Conservation (phyloP, 2,329 filamentous ascomycete species). For the Colletotrichum sidae region DNA sequence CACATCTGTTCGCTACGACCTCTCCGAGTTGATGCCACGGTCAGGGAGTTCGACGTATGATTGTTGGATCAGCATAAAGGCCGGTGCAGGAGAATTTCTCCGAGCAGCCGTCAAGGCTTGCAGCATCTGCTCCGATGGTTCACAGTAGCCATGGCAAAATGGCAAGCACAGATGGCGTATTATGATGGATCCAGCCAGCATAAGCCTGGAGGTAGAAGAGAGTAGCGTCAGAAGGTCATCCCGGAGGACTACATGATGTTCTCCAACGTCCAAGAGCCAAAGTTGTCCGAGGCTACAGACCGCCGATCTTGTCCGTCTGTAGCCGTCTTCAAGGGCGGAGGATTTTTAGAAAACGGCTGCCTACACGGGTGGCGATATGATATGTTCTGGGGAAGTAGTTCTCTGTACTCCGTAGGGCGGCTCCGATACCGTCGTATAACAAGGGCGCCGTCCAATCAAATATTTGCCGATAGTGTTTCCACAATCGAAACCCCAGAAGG, state of each 20-base stretch:
- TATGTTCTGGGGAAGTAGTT: not conserved
- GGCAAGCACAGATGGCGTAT: too few relatives aligned
- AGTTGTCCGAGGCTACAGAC: slow-evolving; percentile 3
- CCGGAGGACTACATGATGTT: too few relatives aligned
- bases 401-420: slow-evolving; percentile 7
- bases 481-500: slow-evolving; percentile 5
- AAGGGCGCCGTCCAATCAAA: slow-evolving; percentile 25
- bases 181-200: too few relatives aligned
- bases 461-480: slow-evolving; percentile 26
- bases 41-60: slow-evolving; percentile 22
- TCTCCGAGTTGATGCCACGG: slow-evolving; percentile 33
- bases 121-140: slow-evolving; percentile 28
- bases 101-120: slow-evolving; percentile 18
- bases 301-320: slow-evolving; percentile 19
- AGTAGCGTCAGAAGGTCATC: too few relatives aligned
- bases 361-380: not conserved
- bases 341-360: slow-evolving; percentile 27
- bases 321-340: slow-evolving; percentile 21
- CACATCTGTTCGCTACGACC: slow-evolving; percentile 21
- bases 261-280: too few relatives aligned
- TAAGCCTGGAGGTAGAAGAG: too few relatives aligned
- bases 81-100: slow-evolving; percentile 24
- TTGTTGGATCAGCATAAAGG: slow-evolving; percentile 29
- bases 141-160: too few relatives aligned
- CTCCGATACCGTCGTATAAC: slow-evolving; percentile 20